These are phyloP conservation scores for Aristolochia contorta DNA, from an alignment of 164 flowering plant genomes.

Conservation along the genomic window DNA sequence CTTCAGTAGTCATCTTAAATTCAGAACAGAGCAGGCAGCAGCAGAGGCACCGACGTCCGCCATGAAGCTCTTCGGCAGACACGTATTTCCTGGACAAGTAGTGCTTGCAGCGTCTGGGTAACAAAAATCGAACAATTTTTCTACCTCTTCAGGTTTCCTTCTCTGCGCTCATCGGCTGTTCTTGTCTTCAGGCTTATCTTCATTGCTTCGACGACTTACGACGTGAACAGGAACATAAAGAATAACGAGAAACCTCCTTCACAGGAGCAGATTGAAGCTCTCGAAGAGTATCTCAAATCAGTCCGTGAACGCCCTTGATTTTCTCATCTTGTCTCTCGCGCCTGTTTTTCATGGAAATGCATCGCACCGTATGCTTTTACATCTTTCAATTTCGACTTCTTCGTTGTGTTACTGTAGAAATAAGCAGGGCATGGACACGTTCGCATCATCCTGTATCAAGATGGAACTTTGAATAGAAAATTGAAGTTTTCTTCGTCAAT, in stretches of 20 bases:
- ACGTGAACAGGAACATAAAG: constrained; percentile 31
- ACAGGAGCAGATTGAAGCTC: constrained; percentile 22
- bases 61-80: constrained; percentile 28
- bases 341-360: no score
- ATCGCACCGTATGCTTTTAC: no score
- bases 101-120: constrained; percentile 25
- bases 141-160: neutral
- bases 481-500: no score
- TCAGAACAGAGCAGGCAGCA: neutral
- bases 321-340: neutral
- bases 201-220: constrained; percentile 25
- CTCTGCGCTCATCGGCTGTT: neutral
- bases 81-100: constrained; percentile 23
- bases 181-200: constrained; percentile 18
- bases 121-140: neutral
- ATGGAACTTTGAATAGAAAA: no score
- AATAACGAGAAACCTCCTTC: constrained; percentile 27
- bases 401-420: no score
- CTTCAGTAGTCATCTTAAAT: neutral
- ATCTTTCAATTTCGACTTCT: no score
- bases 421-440: no score
- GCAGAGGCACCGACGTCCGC: neutral
- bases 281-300: constrained; percentile 23
- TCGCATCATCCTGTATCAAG: no score
- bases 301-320: constrained; percentile 14